Evolutionary conservation across 768 basidiomycete genomes (phyloP), one percentile per base, ranked within the genome.

Genomic region (Macrocybe gigantea): DNA sequence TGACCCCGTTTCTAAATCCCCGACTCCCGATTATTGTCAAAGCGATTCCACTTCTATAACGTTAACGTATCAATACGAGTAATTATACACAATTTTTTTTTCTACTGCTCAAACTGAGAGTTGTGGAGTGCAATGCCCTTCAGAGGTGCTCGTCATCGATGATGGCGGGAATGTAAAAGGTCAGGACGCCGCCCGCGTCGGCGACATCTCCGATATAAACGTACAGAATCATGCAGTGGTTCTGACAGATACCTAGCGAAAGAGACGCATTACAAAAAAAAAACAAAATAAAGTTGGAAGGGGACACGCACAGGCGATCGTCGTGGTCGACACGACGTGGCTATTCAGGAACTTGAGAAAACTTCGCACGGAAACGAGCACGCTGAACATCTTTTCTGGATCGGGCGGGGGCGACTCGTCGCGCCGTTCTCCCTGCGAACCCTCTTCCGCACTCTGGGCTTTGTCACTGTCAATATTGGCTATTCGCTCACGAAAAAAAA

Each of bases 91-190:
- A 22, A 2, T 22, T 22, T 22, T 22, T 4, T n/a, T n/a, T n/a
- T n/a, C n/a, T n/a, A n/a, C n/a, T n/a, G 22, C 22, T 22, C 22
- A 22, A 22, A 1, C 22, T 22, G 22, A 22, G 4, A 22, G 22
- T 1, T 22, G 22, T 22, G 22, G 22, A 1, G 22, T 4, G 22
- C 22, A 22, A 22, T 4, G 22, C 22, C 4, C 22, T 2, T 22
- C 22, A 22, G 22, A 22, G 22, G 22, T 22, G 1, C 40, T 64
- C 66, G 47, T 82, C 85, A 38, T 83, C 80, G 39, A 85, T 73
- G 35, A 88, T 78, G 1, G 84, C 86, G 38, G 91, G 91, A 44
- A 93, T 82, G 58, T 92, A 93, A 60, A 88, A 93, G 2, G 91
- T 93, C 52, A 93, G 70, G 37, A 93, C 87, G 2, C 89, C 91